Conservation (phyloP, 768 basidiomycete species). For the Amanita subjunquillea region DNA sequence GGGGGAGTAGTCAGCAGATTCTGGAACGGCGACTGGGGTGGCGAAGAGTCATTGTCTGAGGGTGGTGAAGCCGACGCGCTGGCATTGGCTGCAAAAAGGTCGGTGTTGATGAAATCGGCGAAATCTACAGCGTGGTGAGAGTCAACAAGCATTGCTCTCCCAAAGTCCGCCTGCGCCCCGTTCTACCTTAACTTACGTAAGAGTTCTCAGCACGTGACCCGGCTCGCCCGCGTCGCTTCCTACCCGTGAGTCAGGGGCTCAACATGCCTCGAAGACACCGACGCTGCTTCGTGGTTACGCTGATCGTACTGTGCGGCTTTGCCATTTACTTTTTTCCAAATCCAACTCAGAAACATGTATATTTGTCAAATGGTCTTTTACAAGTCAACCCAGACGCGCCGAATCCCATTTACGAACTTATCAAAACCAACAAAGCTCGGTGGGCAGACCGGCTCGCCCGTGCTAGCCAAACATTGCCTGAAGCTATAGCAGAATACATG, state of each 20-base stretch:
- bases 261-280: neutral
- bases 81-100: conserved; percentile 30
- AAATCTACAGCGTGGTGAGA: conserved; percentile 26
- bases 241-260: neutral
- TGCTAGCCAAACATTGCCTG: conserved; percentile 25
- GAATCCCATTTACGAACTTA: conserved; percentile 38
- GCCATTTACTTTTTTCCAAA: neutral
- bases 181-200: neutral
- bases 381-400: conserved; percentile 22
- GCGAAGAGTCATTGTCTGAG: conserved; percentile 30
- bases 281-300: neutral
- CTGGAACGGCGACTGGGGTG: conserved; percentile 32
- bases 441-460: conserved; percentile 28
- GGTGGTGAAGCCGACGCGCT: conserved; percentile 18
- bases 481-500: conserved; percentile 30
- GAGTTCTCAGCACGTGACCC: neutral
- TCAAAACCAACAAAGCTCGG: conserved; percentile 21
- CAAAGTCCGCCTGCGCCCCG: neutral
- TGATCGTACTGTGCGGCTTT: neutral
- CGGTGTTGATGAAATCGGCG: conserved; percentile 60
- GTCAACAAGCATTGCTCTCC: conserved; percentile 31
- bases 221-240: neutral
- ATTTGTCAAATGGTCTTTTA: conserved; percentile 21
- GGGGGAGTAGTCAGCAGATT: conserved; percentile 36
- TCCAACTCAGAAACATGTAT: conserved; percentile 2